phyloP scores from a whole-genome alignment of 495 filamentous ascomycete genomes.

The Annulohypoxylon bovei region DNA sequence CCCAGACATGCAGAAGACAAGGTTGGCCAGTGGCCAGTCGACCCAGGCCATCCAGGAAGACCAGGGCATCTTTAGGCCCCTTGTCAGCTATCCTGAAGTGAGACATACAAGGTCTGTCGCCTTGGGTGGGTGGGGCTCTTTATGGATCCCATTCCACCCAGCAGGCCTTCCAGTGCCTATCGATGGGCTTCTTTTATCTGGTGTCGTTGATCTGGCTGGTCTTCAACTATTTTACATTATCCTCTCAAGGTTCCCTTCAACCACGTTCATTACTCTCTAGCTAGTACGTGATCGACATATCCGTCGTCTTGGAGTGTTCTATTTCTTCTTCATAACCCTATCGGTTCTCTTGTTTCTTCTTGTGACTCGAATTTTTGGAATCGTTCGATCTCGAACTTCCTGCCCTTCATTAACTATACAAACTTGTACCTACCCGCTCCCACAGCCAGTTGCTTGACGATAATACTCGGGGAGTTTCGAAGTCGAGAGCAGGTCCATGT shows the following conservation, averaged over 20 bases:
- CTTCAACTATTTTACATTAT: conserved; percentile 57
- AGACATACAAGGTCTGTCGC: conserved; percentile 48
- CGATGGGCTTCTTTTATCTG: conserved; percentile 52
- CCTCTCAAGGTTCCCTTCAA: conserved; percentile 59
- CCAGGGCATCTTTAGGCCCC: conserved; percentile 43
- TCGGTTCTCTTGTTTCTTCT: conserved; percentile 61
- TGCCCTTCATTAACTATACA: conserved; percentile 57
- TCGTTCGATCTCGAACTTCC: conserved; percentile 49
- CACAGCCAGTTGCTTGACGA: conserved; percentile 29
- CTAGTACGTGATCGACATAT: conserved; percentile 59
- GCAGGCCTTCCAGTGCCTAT: conserved; percentile 49
- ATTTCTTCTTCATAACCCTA: conserved; percentile 61
- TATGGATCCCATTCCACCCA: conserved; percentile 48
- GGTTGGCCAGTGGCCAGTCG: conserved; percentile 37
- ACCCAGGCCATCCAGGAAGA: conserved; percentile 36
- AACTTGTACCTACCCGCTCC: conserved; percentile 33
- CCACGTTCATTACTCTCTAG: conserved; percentile 52
- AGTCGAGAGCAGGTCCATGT: conserved; percentile 48
- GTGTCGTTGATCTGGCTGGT: conserved; percentile 52
- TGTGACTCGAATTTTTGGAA: conserved; percentile 58
- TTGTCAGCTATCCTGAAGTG: conserved; percentile 58
- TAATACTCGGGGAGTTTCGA: conserved; percentile 42
- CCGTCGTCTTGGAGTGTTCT: conserved; percentile 60
- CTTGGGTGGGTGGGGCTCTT: conserved; percentile 42
- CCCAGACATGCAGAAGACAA: conserved; percentile 56